These are phyloP conservation scores for Bondarzewia mesenterica DNA, from an alignment of 1,284 basidiomycete species.

Conservation along the genomic window DNA sequence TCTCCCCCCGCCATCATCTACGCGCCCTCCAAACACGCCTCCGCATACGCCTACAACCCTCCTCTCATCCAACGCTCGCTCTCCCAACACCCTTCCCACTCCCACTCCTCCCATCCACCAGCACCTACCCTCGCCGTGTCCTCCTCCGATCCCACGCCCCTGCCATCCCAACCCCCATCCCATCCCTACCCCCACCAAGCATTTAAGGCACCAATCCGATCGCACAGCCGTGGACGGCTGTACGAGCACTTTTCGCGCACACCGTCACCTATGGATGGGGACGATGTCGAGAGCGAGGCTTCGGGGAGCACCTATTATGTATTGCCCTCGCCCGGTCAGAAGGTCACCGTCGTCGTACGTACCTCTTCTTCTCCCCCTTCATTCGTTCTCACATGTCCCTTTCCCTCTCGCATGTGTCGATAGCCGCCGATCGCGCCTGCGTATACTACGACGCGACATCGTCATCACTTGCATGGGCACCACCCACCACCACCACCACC, in stretches of 20 bases:
- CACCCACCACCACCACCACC: not conserved
- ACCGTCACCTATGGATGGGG: slow-evolving; percentile 17
- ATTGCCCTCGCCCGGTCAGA: slow-evolving; percentile 56
- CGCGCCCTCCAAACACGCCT: slow-evolving; percentile 21
- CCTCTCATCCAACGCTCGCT: slow-evolving; percentile 24
- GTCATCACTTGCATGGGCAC: not conserved
- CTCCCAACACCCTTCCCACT: slow-evolving; percentile 12
- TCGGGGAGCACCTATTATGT: slow-evolving; percentile 69
- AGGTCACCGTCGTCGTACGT: slow-evolving; percentile 64
- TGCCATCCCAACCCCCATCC: not conserved
- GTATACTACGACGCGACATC: not conserved
- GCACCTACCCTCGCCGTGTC: not conserved
- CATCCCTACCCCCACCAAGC: not conserved
- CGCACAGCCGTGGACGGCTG: slow-evolving; percentile 5
- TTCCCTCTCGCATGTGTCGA: not conserved
- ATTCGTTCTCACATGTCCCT: not conserved
- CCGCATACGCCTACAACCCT: slow-evolving; percentile 21
- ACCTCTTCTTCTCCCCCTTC: not conserved
- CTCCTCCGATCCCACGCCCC: not conserved
- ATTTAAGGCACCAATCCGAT: slow-evolving; percentile 2
- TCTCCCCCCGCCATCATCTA: slow-evolving; percentile 26
- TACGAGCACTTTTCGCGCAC: slow-evolving; percentile 10
- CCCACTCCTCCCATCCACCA: not conserved
- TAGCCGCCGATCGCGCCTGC: not conserved
- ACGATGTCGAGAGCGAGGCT: slow-evolving; percentile 36